phyloP scores from a whole-genome alignment of 2,329 filamentous ascomycete species.

The Fusarium tuaranense region DNA sequence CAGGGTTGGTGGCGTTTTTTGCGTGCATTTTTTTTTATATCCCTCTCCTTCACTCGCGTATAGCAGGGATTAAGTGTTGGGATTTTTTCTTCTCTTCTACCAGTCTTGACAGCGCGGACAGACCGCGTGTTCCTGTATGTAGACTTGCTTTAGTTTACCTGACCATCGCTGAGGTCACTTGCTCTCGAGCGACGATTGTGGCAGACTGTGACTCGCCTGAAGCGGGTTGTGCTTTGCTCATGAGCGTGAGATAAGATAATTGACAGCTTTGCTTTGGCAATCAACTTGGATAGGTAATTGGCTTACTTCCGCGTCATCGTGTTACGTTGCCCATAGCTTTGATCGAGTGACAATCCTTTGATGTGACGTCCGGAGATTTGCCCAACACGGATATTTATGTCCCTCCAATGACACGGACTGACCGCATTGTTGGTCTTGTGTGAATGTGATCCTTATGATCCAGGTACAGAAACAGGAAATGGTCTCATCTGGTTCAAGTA shows the following conservation, averaged over 20 bases:
- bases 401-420: background rate
- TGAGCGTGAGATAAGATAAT: background rate
- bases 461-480: background rate
- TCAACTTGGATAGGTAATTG: background rate
- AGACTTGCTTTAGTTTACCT: conserved; percentile 32
- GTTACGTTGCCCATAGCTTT: background rate
- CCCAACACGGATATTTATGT: background rate
- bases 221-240: background rate
- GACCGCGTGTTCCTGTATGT: conserved; percentile 41
- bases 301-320: background rate
- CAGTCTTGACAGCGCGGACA: conserved; percentile 21
- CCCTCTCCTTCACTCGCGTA: conserved; percentile 41
- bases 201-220: background rate
- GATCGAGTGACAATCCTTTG: background rate
- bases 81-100: conserved; percentile 17
- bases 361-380: background rate
- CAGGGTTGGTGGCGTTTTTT: conserved; percentile 50
- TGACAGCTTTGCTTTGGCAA: background rate
- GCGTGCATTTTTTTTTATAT: conserved; percentile 46
- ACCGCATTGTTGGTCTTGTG: background rate
- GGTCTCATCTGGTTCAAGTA: background rate
- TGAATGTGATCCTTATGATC: background rate
- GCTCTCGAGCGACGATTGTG: background rate
- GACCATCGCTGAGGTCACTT: background rate
- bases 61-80: conserved; percentile 39